These are phyloP conservation scores for Dictyostelium citrinum DNA, from an alignment of 78 protist species.

Conservation along the genomic window DNA sequence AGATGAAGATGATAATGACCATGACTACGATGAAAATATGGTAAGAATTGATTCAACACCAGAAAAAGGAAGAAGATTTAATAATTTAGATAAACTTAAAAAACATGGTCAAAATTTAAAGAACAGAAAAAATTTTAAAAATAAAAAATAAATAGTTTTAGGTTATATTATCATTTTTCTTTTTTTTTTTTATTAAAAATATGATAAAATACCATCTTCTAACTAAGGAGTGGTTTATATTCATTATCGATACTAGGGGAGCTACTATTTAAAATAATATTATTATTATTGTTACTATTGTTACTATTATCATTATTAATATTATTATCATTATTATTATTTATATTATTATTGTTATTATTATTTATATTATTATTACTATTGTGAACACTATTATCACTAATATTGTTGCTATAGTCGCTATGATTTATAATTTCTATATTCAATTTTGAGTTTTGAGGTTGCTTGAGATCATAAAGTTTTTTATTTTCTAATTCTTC, in stretches of 20 bases:
- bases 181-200: background rate
- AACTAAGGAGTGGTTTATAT: conserved; percentile 20
- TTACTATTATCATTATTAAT: background rate
- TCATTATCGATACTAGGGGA: background rate
- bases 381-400: background rate
- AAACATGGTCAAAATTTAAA: background rate
- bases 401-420: background rate
- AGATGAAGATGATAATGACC: background rate
- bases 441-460: background rate
- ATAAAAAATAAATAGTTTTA: background rate
- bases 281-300: background rate
- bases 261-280: background rate
- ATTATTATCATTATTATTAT: background rate
- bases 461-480: background rate
- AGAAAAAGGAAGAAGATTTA: background rate
- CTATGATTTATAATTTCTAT: background rate
- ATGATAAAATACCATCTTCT: background rate
- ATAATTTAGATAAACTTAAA: background rate
- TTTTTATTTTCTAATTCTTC: conserved; percentile 14
- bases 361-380: background rate
- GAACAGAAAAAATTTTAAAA: background rate
- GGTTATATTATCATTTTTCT: no score
- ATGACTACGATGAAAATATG: background rate
- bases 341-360: background rate
- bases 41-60: background rate